A percentile compares a stretch with the other conserved stretches of the same genome.
Evolutionary conservation across 1,284 basidiomycete species (phyloP).

Genomic region (Trichosporon sp.): DNA sequence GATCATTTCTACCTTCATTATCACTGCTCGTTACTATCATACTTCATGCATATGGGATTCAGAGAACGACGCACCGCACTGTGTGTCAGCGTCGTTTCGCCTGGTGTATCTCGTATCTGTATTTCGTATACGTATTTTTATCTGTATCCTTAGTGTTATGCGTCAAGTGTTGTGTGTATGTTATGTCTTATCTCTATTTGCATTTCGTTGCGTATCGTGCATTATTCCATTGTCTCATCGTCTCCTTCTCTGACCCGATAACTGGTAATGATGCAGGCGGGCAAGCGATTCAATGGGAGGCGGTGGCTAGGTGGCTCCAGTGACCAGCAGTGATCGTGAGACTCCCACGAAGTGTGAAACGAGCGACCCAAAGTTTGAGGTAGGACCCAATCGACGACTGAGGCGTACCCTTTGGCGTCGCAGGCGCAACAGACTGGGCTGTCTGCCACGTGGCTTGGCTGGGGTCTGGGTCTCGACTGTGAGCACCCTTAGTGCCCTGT

Average conservation of each 20-base stretch:
- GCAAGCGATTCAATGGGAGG: no score
- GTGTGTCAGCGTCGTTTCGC: constrained; percentile 1
- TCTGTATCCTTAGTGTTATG: not conserved
- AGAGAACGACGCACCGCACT: not conserved
- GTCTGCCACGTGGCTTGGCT: no score
- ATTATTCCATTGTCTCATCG: not conserved
- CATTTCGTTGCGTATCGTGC: not conserved
- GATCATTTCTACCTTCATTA: not conserved
- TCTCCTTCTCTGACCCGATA: no score
- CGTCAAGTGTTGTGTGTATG: not conserved
- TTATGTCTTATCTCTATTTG: not conserved
- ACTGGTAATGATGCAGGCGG: no score
- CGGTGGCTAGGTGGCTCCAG: no score
- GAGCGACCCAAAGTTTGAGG: not conserved
- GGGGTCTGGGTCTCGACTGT: no score
- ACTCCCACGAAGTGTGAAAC: no score
- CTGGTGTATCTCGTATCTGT: not conserved
- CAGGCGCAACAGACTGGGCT: no score
- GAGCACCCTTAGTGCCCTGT: no score
- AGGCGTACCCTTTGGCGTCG: no score
- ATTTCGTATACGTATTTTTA: not conserved
- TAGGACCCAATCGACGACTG: not conserved
- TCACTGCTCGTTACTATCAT: not conserved
- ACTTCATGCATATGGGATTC: not conserved
- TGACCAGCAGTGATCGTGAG: no score